These are phyloP conservation scores for Rutstroemia sp. DNA, from an alignment of 2,329 filamentous ascomycete genomes.

Conservation along the genomic window DNA sequence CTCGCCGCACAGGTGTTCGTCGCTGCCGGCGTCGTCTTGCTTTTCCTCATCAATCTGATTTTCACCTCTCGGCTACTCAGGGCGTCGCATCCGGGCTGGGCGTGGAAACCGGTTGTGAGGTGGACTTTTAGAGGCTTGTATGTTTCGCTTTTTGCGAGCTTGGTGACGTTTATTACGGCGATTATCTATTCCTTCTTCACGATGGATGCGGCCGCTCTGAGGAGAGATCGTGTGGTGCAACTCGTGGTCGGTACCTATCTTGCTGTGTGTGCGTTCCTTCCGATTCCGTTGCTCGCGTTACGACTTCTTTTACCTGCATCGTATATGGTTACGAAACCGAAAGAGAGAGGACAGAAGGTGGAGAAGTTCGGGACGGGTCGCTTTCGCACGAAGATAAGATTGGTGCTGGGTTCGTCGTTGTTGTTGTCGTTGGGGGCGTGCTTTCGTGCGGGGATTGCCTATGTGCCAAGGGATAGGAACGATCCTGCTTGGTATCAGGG, in stretches of 20 bases:
- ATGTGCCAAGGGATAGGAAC: not conserved
- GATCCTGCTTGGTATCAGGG: conserved; percentile 34
- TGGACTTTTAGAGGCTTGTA: conserved; percentile 38
- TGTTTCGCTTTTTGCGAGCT: conserved; percentile 55
- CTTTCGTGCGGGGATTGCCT: conserved; percentile 52
- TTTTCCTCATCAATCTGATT: conserved; percentile 72
- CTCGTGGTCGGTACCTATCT: conserved; percentile 43
- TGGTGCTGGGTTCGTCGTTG: conserved; percentile 50
- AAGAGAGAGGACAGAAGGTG: conserved; percentile 30
- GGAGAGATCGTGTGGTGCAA: conserved; percentile 39
- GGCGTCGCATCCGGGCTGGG: conserved; percentile 60
- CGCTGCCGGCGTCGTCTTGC: conserved; percentile 46
- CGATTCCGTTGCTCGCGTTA: conserved; percentile 38
- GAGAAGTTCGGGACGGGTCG: conserved; percentile 60
- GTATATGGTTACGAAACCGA: not conserved
- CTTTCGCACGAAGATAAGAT: conserved; percentile 55
- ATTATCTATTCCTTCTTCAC: conserved; percentile 2
- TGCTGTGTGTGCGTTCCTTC: conserved; percentile 53
- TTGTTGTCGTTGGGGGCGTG: conserved; percentile 59
- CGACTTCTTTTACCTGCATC: not conserved
- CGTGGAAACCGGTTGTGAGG: conserved; percentile 51
- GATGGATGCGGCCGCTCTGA: conserved; percentile 52
- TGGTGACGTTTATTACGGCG: conserved; percentile 47
- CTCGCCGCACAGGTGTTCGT: conserved; percentile 6
- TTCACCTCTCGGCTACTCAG: conserved; percentile 68